phyloP scores from a whole-genome alignment of 1,284 basidiomycete species.

The Marasmius tenuissimus region DNA sequence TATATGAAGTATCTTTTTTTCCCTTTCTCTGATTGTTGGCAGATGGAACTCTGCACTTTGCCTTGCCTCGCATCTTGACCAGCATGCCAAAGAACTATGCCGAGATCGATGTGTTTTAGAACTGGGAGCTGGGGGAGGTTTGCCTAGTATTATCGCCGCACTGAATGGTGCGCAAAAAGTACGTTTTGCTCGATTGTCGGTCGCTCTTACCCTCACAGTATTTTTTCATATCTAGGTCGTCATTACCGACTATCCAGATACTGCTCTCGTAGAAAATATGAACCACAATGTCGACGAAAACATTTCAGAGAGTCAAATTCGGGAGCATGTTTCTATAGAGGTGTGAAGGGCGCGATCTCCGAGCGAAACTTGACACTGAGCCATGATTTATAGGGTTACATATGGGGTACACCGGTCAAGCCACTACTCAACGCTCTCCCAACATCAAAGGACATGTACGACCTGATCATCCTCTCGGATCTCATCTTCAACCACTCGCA shows the following conservation, averaged over 20 bases:
- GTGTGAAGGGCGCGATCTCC: conserved; percentile 32
- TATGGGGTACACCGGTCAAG: conserved; percentile 80
- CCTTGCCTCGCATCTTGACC: conserved; percentile 74
- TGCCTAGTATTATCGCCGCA: conserved; percentile 78
- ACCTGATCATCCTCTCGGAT: conserved; percentile 89
- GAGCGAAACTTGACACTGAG: neutral
- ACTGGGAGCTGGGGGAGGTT: conserved; percentile 89
- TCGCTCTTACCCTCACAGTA: neutral
- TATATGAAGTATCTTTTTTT: neutral
- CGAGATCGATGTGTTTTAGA: conserved; percentile 66
- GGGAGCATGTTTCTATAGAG: conserved; percentile 41
- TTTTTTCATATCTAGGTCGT: conserved; percentile 53
- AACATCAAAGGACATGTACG: conserved; percentile 45
- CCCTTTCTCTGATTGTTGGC: neutral
- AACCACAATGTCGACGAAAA: conserved; percentile 69
- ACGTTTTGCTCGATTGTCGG: conserved; percentile 14
- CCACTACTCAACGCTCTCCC: conserved; percentile 48
- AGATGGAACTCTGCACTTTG: conserved; percentile 88
- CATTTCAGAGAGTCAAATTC: conserved; percentile 30
- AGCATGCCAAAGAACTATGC: conserved; percentile 44
- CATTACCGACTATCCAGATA: conserved; percentile 92
- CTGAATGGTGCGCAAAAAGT: conserved; percentile 69
- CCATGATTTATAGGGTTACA: conserved; percentile 64
- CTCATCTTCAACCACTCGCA: conserved; percentile 90
- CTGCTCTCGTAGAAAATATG: conserved; percentile 78